Percentiles rank a stretch among this genome's conserved stretches.
Evolutionary conservation across 2,329 filamentous ascomycete species (phyloP).

Genomic region (Thelonectria discophora): DNA sequence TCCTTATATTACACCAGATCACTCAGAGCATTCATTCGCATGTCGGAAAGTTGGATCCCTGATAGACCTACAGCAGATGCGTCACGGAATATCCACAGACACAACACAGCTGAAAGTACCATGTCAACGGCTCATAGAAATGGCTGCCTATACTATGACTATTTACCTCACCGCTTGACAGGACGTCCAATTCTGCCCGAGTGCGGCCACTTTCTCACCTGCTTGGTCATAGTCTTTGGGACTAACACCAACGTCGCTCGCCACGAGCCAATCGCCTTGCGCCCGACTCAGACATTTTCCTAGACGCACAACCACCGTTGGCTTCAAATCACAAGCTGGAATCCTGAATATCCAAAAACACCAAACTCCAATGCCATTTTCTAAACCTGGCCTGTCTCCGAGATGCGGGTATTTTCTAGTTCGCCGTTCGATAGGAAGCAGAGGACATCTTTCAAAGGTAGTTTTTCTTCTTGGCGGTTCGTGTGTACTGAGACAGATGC

Average conservation of each 20-base stretch:
- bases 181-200: background rate
- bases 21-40: background rate
- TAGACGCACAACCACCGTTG: constrained; percentile 1
- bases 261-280: constrained; percentile 23
- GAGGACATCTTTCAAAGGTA: constrained; percentile 70
- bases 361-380: constrained; percentile 35
- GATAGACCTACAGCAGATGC: background rate
- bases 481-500: constrained; percentile 94
- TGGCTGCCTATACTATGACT: background rate
- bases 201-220: background rate
- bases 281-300: background rate
- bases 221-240: background rate
- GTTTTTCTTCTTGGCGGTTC: constrained; percentile 94
- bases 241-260: constrained; percentile 4
- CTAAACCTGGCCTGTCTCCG: background rate
- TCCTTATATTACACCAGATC: background rate
- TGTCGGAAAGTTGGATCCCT: too few relatives aligned
- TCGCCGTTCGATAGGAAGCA: background rate
- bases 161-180: background rate
- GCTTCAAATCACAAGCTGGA: constrained; percentile 16
- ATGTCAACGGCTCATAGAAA: background rate
- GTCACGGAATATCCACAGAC: background rate
- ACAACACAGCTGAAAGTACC: background rate
- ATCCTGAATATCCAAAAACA: constrained; percentile 31
- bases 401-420: constrained; percentile 1